A percentile compares a stretch with the other conserved stretches of the same genome.
phyloP scores from a whole-genome alignment of 106 monocot genomes.

The Acorus calamus region DNA sequence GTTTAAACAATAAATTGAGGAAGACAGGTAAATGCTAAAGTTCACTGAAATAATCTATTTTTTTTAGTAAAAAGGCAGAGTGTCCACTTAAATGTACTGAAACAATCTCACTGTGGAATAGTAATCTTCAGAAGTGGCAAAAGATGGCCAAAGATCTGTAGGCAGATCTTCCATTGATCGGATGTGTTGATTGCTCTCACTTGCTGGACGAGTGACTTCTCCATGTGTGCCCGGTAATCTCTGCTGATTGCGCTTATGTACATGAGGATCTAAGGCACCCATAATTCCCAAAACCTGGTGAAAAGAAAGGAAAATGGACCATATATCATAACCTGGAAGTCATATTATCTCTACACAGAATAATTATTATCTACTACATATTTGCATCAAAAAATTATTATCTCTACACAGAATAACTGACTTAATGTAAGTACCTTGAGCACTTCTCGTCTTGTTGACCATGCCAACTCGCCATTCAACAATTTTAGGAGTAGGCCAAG shows the following conservation, averaged over 20 bases:
- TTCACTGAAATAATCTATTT: too few species aligned
- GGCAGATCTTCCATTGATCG: constrained; percentile 88
- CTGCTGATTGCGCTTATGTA: constrained; percentile 91
- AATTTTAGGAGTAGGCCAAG: constrained; percentile 84
- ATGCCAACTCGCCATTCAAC: constrained; percentile 90
- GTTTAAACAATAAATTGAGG: constrained; percentile 1
- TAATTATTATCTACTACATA: too few species aligned
- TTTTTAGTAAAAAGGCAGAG: too few species aligned
- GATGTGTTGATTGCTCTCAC: constrained; percentile 72
- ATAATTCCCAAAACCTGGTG: constrained; percentile 92
- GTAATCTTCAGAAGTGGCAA: constrained; percentile 91
- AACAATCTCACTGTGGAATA: constrained; percentile 64
- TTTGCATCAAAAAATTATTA: too few species aligned
- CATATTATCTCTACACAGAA: too few species aligned
- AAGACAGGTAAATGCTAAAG: too few species aligned
- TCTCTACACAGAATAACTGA: too few species aligned
- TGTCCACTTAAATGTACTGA: too few species aligned
- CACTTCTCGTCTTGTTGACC: constrained; percentile 96
- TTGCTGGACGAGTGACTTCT: constrained; percentile 51
- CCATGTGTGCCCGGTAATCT: constrained; percentile 73
- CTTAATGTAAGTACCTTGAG: constrained; percentile 48
- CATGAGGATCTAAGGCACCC: constrained; percentile 98
- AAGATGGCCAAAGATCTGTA: constrained; percentile 83
- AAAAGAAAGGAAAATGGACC: not conserved
- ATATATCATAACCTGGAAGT: not conserved